Evolutionary conservation across 2,329 filamentous ascomycete species (phyloP).

Genomic region (Botrytis hyacinthi): DNA sequence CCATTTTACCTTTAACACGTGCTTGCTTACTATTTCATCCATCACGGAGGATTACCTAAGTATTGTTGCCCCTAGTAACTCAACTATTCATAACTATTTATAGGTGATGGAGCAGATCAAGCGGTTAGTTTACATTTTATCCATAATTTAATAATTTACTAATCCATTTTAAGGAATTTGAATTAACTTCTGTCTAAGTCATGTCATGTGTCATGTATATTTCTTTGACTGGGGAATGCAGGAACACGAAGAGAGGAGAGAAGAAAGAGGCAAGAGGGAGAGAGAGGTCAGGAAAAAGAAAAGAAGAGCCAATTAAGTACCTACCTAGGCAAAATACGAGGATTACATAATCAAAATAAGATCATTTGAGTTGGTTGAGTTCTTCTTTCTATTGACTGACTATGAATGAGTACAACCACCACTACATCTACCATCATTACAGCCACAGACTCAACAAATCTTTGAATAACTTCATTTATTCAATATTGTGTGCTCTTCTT

Average conservation of each 20-base stretch:
- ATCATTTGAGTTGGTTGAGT: neutral
- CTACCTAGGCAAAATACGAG: neutral
- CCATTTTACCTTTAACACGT: neutral
- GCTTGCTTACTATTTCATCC: neutral
- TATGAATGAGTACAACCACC: neutral
- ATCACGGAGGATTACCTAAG: neutral
- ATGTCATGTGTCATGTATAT: neutral
- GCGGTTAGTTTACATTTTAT: constrained; percentile 2
- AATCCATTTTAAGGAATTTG: neutral
- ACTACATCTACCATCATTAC: neutral
- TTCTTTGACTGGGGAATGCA: constrained; percentile 16
- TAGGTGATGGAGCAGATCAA: neutral
- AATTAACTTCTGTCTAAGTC: neutral
- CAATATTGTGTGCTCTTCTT: neutral
- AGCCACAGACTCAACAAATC: neutral
- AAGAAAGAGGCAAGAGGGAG: neutral
- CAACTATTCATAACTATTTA: constrained; percentile 14
- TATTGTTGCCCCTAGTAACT: neutral
- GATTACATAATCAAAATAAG: neutral
- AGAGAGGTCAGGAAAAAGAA: neutral
- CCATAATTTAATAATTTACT: neutral
- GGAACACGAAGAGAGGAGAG: constrained; percentile 10
- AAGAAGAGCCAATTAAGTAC: neutral
- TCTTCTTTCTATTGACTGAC: neutral
- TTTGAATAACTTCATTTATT: constrained; percentile 8